Evolutionary conservation across 2,329 filamentous ascomycete species (phyloP).

Genomic region (Aspergillus uvarum): DNA sequence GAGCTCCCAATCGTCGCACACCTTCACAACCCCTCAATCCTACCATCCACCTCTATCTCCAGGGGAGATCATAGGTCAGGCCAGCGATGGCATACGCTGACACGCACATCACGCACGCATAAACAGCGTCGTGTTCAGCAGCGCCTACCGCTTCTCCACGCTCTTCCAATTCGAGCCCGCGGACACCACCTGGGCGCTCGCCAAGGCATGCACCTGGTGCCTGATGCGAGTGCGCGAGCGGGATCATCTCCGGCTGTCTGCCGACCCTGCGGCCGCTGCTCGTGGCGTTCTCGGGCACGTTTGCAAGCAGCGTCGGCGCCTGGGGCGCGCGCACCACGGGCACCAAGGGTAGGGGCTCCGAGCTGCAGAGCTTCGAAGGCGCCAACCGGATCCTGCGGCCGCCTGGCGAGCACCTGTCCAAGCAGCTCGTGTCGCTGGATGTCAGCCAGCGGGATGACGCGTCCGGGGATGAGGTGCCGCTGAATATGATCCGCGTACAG

Average conservation of each 20-base stretch:
- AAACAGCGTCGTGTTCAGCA: conserved; percentile 48
- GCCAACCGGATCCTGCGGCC: too few species aligned
- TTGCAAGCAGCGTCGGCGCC: background rate
- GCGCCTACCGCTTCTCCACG: conserved; percentile 50
- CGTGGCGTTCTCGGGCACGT: background rate
- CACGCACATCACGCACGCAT: too few species aligned
- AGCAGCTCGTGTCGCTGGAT: background rate
- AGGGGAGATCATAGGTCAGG: too few species aligned
- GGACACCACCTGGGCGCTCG: conserved; percentile 51
- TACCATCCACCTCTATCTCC: too few species aligned
- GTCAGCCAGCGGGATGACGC: background rate
- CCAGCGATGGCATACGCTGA: too few species aligned
- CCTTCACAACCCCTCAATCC: too few species aligned
- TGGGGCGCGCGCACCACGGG: background rate
- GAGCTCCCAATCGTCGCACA: too few species aligned
- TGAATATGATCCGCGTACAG: background rate
- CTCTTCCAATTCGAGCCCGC: conserved; percentile 45
- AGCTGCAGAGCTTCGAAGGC: too few species aligned
- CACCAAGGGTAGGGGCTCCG: too few species aligned
- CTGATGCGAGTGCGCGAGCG: conserved; percentile 50
- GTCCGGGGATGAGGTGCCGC: background rate
- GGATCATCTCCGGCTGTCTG: conserved; percentile 25
- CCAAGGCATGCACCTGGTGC: conserved; percentile 50
- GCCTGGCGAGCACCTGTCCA: background rate
- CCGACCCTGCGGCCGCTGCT: conserved; percentile 20